phyloP scores from a whole-genome alignment of 2,329 filamentous ascomycete species.

The Coleophoma cylindrospora region DNA sequence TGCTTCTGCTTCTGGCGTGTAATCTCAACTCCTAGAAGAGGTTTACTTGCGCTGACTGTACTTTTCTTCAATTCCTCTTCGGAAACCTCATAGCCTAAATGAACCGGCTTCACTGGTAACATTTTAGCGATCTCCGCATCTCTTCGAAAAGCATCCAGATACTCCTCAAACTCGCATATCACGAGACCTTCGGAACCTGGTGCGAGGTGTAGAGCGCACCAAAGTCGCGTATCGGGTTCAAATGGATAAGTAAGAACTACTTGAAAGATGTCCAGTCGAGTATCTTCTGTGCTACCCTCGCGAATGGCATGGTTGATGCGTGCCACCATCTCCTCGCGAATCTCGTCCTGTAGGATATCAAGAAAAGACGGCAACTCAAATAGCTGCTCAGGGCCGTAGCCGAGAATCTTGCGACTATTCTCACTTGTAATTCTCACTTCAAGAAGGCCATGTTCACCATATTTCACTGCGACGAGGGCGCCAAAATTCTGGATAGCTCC shows the following conservation, averaged over 20 bases:
- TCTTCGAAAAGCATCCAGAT: slow-evolving; percentile 11
- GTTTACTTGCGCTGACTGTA: slow-evolving; percentile 11
- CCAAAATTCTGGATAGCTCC: slow-evolving; percentile 17
- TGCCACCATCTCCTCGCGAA: slow-evolving; percentile 11
- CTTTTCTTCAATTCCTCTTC: slow-evolving; percentile 14
- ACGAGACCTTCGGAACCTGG: slow-evolving; percentile 10
- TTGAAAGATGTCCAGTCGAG: slow-evolving; percentile 14
- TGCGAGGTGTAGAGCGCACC: slow-evolving; percentile 18
- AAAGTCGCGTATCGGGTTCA: slow-evolving; percentile 9
- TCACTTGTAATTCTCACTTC: slow-evolving; percentile 20
- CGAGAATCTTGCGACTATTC: slow-evolving; percentile 14
- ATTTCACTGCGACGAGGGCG: slow-evolving; percentile 13
- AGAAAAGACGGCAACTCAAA: slow-evolving; percentile 15
- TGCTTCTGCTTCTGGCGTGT: slow-evolving; percentile 8
- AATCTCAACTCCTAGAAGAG: slow-evolving; percentile 13
- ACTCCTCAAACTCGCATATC: slow-evolving; percentile 20
- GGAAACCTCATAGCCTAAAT: slow-evolving; percentile 6
- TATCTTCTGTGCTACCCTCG: slow-evolving; percentile 6
- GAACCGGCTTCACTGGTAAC: slow-evolving; percentile 8
- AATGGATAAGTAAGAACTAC: slow-evolving; percentile 5
- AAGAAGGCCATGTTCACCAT: slow-evolving; percentile 7
- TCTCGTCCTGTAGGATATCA: slow-evolving; percentile 11
- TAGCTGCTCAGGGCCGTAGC: slow-evolving; percentile 14
- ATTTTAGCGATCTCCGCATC: slow-evolving; percentile 3
- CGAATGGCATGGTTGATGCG: slow-evolving; percentile 12